Base-by-base conservation (phyloP, 139 green algal species). In the Chlamydomonas incerta region DNA sequence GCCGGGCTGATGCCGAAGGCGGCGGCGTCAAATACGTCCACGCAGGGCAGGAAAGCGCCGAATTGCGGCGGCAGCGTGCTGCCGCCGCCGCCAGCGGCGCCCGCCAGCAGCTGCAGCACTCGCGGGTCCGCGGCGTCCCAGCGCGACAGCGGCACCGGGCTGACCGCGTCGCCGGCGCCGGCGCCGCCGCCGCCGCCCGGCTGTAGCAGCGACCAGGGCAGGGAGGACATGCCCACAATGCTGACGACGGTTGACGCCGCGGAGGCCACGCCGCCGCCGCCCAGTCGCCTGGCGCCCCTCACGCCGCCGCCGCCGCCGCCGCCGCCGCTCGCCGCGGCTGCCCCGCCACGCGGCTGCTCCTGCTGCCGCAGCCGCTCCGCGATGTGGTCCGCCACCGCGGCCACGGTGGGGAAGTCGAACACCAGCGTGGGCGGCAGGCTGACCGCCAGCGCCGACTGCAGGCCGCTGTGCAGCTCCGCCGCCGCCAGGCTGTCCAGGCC, bases 401-500 rank as follows among this genome's bases (percentile, higher is more conserved):
- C 67, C 0, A 81, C 58, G 21, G 85, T 90, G 58, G 85, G 85
- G 74, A 87, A 88, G 71, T 88, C 88, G 58, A 90, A 88, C 23
- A 91, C 89, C 1, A 97, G 62, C 0, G 96, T 98, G 58, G 83
- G 81, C 11, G 95, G 92, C 31, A 98, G 87, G 14, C 93, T 75
- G n/a, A 97, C 18, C 3, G 85, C 86, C 0, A 96, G 35, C 14
- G 21, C 29, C 18, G 80, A 29, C 68, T 86, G n/a, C 79, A 97
- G 41, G 31, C 58, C 85, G 62, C 87, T 91, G 14, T 87, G 60
- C 66, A 98, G 83, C 88, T 98, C 94, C 21, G 93, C 88, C 0
- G 96, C 95, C 17, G 84, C 90, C 37, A 98, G 81, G 41, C 88
- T 95, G 86, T 98, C 95, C 26, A 98, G 89, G 13, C 89, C 91